These are phyloP conservation scores for Sphagnum magellanicum DNA, from an alignment of 228 moss, liverwort and hornwort genomes.

Conservation along the genomic window DNA sequence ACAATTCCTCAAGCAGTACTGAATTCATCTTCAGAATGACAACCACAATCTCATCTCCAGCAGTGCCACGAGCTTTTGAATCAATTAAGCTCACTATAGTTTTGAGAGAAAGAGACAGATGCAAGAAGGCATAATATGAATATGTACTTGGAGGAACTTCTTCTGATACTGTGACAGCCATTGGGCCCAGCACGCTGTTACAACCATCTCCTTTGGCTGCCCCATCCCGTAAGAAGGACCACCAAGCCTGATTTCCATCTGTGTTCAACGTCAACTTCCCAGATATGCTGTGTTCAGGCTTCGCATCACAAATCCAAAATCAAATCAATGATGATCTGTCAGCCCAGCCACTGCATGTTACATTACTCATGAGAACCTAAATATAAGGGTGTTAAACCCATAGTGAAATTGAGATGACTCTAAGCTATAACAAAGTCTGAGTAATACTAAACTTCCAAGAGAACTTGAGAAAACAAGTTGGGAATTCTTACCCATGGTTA, in stretches of 20 bases:
- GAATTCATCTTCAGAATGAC: too few species aligned
- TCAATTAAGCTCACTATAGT: not conserved
- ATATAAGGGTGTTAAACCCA: too few species aligned
- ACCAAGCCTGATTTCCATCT: conserved; percentile 44
- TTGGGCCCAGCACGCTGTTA: conserved; percentile 34
- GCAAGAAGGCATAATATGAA: not conserved
- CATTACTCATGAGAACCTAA: too few species aligned
- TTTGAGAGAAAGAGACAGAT: not conserved
- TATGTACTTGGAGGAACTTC: conserved; percentile 58
- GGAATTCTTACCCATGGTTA: too few species aligned
- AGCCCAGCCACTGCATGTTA: too few species aligned
- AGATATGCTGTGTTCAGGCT: conserved; percentile 22
- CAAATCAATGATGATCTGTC: too few species aligned
- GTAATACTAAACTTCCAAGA: too few species aligned
- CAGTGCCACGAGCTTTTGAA: not conserved
- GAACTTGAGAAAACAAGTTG: too few species aligned
- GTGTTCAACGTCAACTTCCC: conserved; percentile 58
- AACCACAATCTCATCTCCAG: not conserved
- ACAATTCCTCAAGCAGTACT: too few species aligned
- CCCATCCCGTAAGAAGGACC: conserved; percentile 56
- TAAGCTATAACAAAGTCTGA: too few species aligned
- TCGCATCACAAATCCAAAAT: not conserved
- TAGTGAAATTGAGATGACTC: too few species aligned
- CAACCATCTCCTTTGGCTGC: conserved; percentile 43
- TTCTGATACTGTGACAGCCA: conserved; percentile 66